Evolutionary conservation across 768 basidiomycete genomes (phyloP).

Genomic region (Tricholoma sp.): DNA sequence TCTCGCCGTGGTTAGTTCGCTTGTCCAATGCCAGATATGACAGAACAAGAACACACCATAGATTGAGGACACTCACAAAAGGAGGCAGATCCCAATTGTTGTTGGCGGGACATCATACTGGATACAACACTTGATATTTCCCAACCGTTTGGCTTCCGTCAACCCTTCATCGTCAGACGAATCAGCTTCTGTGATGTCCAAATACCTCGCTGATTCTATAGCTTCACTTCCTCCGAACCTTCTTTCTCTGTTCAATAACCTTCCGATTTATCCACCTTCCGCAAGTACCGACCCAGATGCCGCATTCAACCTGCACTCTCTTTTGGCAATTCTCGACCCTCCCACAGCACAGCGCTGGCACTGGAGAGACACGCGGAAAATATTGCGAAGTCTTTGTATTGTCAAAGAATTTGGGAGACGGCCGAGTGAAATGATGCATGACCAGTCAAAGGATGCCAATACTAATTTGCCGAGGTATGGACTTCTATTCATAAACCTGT

Average conservation of each 20-base stretch:
- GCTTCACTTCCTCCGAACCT: conserved; percentile 43
- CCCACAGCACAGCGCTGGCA: conserved; percentile 83
- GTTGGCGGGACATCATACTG: conserved; percentile 98
- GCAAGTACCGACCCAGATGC: conserved; percentile 49
- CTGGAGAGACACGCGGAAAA: conserved; percentile 92
- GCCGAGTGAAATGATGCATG: conserved; percentile 62
- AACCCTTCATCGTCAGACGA: conserved; percentile 6
- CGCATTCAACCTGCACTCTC: conserved; percentile 58
- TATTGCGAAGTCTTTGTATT: conserved; percentile 71
- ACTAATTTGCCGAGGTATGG: conserved; percentile 46
- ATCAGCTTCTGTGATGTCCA: conserved; percentile 18
- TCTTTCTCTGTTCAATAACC: conserved; percentile 42
- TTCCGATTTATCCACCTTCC: conserved; percentile 57
- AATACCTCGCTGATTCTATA: conserved; percentile 37
- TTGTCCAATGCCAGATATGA: background rate
- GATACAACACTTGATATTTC: conserved; percentile 94
- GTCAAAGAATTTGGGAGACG: conserved; percentile 63
- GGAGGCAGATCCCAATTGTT: conserved; percentile 72
- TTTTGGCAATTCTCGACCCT: conserved; percentile 69
- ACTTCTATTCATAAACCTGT: conserved; percentile 4
- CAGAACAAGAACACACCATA: conserved; percentile 22
- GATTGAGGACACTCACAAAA: conserved; percentile 70
- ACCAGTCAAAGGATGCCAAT: conserved; percentile 45
- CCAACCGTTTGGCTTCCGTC: conserved; percentile 54
- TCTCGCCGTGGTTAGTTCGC: conserved; percentile 55